phyloP scores from a whole-genome alignment of 345 rosid species.

The Conringia planisiliqua region DNA sequence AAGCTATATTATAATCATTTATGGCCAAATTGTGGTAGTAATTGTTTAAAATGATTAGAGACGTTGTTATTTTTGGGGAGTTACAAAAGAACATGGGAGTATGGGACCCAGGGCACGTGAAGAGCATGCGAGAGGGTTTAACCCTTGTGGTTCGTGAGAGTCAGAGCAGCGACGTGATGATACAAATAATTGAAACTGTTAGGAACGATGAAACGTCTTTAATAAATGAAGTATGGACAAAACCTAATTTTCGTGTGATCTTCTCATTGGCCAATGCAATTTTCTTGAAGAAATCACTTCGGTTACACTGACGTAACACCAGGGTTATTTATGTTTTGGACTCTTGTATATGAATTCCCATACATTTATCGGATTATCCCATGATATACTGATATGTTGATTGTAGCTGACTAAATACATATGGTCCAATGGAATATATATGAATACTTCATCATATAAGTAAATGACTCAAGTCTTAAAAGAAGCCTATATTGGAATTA shows the following conservation, averaged over 20 bases:
- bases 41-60: not conserved
- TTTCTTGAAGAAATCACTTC: conserved; percentile 26
- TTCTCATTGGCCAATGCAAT: conserved; percentile 23
- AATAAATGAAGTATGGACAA: conserved; percentile 25
- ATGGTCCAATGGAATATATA: not conserved
- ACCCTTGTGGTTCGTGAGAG: conserved; percentile 31
- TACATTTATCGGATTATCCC: not conserved
- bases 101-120: conserved; percentile 31
- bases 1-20: not conserved
- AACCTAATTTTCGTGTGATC: conserved; percentile 15
- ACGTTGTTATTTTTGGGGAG: not conserved
- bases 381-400: not conserved
- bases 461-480: not conserved
- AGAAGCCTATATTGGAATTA: not conserved
- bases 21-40: not conserved
- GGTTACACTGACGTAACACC: conserved; percentile 30
- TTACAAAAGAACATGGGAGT: conserved; percentile 17
- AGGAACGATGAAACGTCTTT: conserved; percentile 27
- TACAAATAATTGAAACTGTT: conserved; percentile 29
- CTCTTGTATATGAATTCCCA: conserved; percentile 11
- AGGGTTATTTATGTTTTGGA: conserved; percentile 5
- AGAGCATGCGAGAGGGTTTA: conserved; percentile 13
- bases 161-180: conserved; percentile 25
- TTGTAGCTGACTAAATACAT: not conserved
- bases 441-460: not conserved